These are phyloP conservation scores for Aspergillus sp. DNA, from an alignment of 2,329 filamentous ascomycete genomes.

Conservation along the genomic window DNA sequence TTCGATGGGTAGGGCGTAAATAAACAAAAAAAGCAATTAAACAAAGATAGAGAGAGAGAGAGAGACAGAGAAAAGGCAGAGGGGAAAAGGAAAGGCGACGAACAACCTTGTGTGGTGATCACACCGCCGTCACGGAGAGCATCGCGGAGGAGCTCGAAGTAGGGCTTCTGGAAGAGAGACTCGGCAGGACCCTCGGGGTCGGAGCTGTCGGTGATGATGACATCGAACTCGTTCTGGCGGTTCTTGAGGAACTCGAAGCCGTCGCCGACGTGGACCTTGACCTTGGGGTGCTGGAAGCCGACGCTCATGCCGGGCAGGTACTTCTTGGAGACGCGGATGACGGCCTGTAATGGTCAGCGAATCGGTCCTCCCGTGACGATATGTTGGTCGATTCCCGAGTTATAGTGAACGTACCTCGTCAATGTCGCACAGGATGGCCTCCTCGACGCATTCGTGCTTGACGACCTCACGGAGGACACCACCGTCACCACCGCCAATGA, in stretches of 20 bases:
- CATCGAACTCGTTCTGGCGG: conserved; percentile 96
- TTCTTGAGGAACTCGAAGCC: conserved; percentile 98
- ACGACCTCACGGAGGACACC: conserved; percentile 97
- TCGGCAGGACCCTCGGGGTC: conserved; percentile 97
- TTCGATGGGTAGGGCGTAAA: conserved; percentile 1
- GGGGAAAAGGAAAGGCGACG: conserved; percentile 65
- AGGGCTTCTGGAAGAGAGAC: conserved; percentile 96
- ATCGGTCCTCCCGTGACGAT: not conserved
- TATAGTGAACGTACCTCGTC: conserved; percentile 69
- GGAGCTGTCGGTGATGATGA: conserved; percentile 98
- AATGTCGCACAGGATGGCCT: conserved; percentile 96
- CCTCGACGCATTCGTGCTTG: conserved; percentile 97
- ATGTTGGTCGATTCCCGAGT: not conserved
- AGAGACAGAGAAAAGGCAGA: conserved; percentile 10
- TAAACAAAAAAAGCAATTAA: conserved; percentile 11
- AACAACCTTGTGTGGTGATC: conserved; percentile 99
- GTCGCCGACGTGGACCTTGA: conserved; percentile 89
- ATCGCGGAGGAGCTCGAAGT: conserved; percentile 90
- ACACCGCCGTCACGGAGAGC: conserved; percentile 94
- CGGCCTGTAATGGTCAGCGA: conserved; percentile 57
- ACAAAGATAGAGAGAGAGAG: conserved; percentile 57
- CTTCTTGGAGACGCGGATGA: conserved; percentile 97
- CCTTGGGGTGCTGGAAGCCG: conserved; percentile 91
- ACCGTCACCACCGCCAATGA: conserved; percentile 96
- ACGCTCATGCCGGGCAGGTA: conserved; percentile 92